Percentiles rank a stretch among this genome's conserved stretches.
These are phyloP conservation scores for Candida dendrica DNA, from an alignment of 805 yeast genomes.

Conservation along the genomic window DNA sequence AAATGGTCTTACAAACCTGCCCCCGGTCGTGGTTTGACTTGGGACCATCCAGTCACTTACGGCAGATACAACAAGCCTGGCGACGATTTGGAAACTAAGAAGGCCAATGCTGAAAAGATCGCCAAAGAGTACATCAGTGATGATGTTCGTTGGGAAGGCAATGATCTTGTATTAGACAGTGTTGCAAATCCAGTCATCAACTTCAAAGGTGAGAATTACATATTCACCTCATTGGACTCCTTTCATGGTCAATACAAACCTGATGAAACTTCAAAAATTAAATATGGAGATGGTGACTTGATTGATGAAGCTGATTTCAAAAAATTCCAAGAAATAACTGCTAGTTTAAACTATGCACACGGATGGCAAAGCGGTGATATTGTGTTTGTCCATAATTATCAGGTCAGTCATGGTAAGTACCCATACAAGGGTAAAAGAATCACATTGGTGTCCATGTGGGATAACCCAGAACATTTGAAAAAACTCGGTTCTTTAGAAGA, in stretches of 20 bases:
- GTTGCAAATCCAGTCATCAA: constrained; percentile 18
- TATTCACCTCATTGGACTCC: constrained; percentile 22
- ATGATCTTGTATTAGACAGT: constrained; percentile 22
- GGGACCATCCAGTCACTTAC: constrained; percentile 26
- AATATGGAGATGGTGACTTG: constrained; percentile 16
- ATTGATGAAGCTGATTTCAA: constrained; percentile 16
- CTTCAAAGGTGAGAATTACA: constrained; percentile 10
- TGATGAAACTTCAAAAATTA: constrained; percentile 1
- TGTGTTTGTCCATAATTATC: constrained; percentile 27
- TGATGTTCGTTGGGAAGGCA: constrained; percentile 20
- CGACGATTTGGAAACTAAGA: constrained; percentile 20
- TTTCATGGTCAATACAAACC: constrained; percentile 12
- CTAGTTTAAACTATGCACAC: constrained; percentile 21
- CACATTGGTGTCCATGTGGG: constrained; percentile 33
- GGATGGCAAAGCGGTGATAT: constrained; percentile 27
- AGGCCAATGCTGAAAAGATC: constrained; percentile 19
- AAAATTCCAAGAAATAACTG: constrained; percentile 10
- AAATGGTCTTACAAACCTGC: constrained; percentile 18
- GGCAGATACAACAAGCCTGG: constrained; percentile 20
- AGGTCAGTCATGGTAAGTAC: constrained; percentile 27
- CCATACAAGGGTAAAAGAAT: constrained; percentile 25
- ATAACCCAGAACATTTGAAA: constrained; percentile 6
- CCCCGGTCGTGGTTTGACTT: constrained; percentile 9
- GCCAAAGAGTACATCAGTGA: constrained; percentile 20
- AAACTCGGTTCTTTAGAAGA: no score